Conservation (phyloP, 2,329 filamentous ascomycete species). For the Hypoxylon sp. region DNA sequence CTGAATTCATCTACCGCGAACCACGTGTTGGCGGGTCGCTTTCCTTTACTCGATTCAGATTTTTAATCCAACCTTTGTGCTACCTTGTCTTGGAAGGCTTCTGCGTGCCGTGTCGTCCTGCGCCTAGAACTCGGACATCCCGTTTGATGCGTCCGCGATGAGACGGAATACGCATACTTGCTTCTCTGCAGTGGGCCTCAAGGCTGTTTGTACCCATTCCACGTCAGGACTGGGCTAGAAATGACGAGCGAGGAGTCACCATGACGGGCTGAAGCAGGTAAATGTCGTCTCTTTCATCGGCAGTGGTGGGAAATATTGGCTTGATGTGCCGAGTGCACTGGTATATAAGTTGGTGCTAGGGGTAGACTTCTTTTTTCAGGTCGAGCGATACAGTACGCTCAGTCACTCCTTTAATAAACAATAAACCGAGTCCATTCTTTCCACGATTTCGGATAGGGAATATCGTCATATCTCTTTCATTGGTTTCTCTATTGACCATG, state of each 20-base stretch:
- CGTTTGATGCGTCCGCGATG: too few relatives aligned
- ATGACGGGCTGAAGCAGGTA: constrained; percentile 21
- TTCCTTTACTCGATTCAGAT: constrained; percentile 7
- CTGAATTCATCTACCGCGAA: constrained; percentile 2
- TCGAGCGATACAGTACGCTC: not conserved
- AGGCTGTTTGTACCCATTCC: constrained; percentile 27
- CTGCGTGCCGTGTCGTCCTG: not conserved
- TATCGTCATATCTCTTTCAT: not conserved
- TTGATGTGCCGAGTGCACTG: not conserved
- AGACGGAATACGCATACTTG: constrained; percentile 35
- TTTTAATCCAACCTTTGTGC: not conserved
- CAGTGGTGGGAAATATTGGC: not conserved
- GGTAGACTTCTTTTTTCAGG: not conserved
- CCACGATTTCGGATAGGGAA: not conserved
- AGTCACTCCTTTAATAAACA: not conserved
- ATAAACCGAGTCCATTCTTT: not conserved
- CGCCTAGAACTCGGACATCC: constrained; percentile 7
- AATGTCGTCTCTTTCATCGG: not conserved
- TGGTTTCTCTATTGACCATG: constrained; percentile 34
- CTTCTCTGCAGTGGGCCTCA: constrained; percentile 9
- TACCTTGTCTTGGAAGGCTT: constrained; percentile 1
- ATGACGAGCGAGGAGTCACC: not conserved
- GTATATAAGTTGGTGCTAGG: not conserved
- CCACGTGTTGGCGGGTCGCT: constrained; percentile 26
- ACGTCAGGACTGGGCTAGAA: not conserved